Evolutionary conservation across 2,329 filamentous ascomycete species (phyloP).

Genomic region (Trichoderma sp.): DNA sequence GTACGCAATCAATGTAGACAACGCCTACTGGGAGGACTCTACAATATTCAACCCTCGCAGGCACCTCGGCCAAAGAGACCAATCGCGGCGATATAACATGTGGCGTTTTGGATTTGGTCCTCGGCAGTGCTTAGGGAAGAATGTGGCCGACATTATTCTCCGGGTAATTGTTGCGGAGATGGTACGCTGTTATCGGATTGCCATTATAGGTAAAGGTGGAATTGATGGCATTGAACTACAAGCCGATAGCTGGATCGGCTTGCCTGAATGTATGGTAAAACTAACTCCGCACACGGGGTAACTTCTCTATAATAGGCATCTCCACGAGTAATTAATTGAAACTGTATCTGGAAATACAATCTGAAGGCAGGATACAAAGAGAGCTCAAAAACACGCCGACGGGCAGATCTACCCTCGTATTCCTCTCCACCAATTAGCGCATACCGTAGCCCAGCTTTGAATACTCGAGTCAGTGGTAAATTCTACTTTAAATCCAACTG

Average conservation of each 20-base stretch:
- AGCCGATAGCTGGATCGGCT: constrained; percentile 18
- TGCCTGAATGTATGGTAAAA: constrained; percentile 2
- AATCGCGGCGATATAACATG: constrained; percentile 11
- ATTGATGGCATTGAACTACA: constrained; percentile 1
- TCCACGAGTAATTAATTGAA: not conserved
- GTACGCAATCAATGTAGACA: constrained; percentile 19
- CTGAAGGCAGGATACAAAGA: not conserved
- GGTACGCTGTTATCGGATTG: not conserved
- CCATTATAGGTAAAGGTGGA: not conserved
- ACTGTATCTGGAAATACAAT: not conserved
- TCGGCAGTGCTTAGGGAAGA: constrained; percentile 12
- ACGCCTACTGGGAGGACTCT: constrained; percentile 16
- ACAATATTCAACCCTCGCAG: not conserved
- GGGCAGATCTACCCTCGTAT: not conserved
- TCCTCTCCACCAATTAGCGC: not conserved
- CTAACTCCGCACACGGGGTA: not conserved
- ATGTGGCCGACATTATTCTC: constrained; percentile 14
- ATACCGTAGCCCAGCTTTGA: not conserved
- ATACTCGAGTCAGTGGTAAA: not conserved
- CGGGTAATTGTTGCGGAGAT: constrained; percentile 8
- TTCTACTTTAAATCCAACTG: not conserved
- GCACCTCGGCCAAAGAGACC: not conserved
- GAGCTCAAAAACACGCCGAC: not conserved
- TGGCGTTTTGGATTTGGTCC: constrained; percentile 21
- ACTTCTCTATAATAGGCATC: not conserved